These are phyloP conservation scores for Pisolithus orientalis DNA, from an alignment of 768 basidiomycete species.

Conservation along the genomic window DNA sequence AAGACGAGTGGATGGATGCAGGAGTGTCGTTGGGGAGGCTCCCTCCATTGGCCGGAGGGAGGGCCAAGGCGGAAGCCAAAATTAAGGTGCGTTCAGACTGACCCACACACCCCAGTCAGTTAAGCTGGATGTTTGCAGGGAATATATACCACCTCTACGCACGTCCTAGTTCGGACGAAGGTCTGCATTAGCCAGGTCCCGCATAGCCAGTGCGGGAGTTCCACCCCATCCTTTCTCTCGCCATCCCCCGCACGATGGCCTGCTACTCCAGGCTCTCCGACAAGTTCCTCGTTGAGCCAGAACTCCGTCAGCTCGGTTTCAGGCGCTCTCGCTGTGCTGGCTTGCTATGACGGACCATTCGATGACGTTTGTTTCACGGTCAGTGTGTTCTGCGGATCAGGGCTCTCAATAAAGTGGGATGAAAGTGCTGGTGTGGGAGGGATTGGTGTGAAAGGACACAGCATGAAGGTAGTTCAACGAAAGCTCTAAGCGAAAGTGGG, in stretches of 20 bases:
- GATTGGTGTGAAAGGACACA: background rate
- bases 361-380: constrained; percentile 62
- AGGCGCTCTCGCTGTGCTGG: constrained; percentile 46
- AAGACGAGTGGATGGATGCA: constrained; percentile 36
- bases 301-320: background rate
- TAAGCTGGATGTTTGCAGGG: constrained; percentile 17
- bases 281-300: background rate
- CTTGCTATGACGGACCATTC: constrained; percentile 65
- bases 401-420: constrained; percentile 41
- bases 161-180: constrained; percentile 30
- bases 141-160: constrained; percentile 41
- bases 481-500: too few relatives aligned
- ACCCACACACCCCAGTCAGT: background rate
- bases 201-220: background rate
- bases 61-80: constrained; percentile 27
- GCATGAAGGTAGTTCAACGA: background rate
- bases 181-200: background rate
- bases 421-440: constrained; percentile 22
- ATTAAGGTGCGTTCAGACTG: constrained; percentile 28
- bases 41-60: constrained; percentile 7
- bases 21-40: background rate
- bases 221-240: background rate
- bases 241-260: background rate
- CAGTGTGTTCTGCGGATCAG: constrained; percentile 40
- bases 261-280: constrained; percentile 13